Conservation (phyloP, 768 basidiomycete genomes). For the Chalciporus pseudorubinellus region DNA sequence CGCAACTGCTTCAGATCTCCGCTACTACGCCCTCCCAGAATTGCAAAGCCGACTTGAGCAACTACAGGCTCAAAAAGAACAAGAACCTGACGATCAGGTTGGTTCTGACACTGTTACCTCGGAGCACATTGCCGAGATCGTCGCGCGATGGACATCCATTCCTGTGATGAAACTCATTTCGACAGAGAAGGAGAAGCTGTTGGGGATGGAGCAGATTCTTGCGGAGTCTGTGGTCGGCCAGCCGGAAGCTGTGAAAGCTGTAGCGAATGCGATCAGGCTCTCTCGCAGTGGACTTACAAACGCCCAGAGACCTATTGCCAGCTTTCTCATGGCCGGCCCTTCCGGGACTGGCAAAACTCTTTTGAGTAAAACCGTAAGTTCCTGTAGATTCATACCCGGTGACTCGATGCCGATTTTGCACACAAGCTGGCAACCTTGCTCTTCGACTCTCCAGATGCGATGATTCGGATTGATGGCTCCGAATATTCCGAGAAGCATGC, state of each 20-base stretch:
- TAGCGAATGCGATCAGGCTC: slow-evolving; percentile 90
- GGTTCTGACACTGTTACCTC: slow-evolving; percentile 74
- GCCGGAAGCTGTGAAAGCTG: slow-evolving; percentile 85
- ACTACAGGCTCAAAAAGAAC: slow-evolving; percentile 74
- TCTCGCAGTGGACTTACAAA: slow-evolving; percentile 94
- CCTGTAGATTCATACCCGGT: neutral
- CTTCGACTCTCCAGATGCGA: slow-evolving; percentile 88
- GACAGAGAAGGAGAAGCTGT: slow-evolving; percentile 87
- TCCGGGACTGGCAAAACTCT: slow-evolving; percentile 91
- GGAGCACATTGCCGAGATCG: slow-evolving; percentile 92
- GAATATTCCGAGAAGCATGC: slow-evolving; percentile 89
- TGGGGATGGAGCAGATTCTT: slow-evolving; percentile 84
- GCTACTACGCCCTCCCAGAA: slow-evolving; percentile 91
- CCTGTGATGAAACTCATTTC: slow-evolving; percentile 85
- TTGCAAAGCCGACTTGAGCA: slow-evolving; percentile 68
- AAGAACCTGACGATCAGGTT: slow-evolving; percentile 55
- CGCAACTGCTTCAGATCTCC: slow-evolving; percentile 79
- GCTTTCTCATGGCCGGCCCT: slow-evolving; percentile 90
- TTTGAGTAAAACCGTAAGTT: slow-evolving; percentile 80
- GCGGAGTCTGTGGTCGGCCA: slow-evolving; percentile 82
- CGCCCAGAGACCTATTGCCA: slow-evolving; percentile 83
- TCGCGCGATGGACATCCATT: slow-evolving; percentile 89
- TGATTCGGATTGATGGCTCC: slow-evolving; percentile 90
- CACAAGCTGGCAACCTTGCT: slow-evolving; percentile 78
- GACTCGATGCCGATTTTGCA: slow-evolving; percentile 8